phyloP scores from a whole-genome alignment of 2,329 filamentous ascomycete species.

The Diaporthe sp. region DNA sequence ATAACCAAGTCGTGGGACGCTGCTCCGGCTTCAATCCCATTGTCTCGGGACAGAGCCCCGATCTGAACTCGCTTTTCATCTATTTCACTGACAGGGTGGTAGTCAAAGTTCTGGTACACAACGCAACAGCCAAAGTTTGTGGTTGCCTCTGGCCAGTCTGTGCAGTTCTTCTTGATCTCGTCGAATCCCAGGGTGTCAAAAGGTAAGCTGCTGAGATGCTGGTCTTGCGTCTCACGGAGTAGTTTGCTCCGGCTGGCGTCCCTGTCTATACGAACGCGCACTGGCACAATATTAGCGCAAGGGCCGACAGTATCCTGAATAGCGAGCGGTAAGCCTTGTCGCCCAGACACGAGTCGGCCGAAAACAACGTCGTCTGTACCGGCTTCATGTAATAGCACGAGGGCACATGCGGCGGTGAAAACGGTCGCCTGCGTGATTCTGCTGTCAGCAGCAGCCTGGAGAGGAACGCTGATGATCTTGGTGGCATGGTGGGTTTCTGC shows the following conservation, averaged over 20 bases:
- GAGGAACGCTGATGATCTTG: background rate
- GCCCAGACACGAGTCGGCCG: background rate
- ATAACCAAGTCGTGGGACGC: background rate
- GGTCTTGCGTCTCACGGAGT: background rate
- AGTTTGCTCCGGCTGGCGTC: background rate
- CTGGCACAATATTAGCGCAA: background rate
- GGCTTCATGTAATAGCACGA: background rate
- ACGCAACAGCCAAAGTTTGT: background rate
- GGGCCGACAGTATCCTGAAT: background rate
- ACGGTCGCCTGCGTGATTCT: background rate
- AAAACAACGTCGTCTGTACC: background rate
- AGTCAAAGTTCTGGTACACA: background rate
- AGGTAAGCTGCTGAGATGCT: background rate
- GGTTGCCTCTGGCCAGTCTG: background rate
- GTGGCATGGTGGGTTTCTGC: background rate
- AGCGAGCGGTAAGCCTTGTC: background rate
- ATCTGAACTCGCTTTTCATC: background rate
- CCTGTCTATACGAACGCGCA: background rate
- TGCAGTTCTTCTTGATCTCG: background rate
- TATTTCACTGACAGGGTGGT: background rate
- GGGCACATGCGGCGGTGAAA: background rate
- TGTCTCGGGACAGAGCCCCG: background rate
- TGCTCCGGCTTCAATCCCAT: background rate
- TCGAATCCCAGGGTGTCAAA: background rate
- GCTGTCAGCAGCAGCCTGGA: background rate